Conservation (phyloP, 1,139 yeast species). For the Geotrichum candidum region DNA sequence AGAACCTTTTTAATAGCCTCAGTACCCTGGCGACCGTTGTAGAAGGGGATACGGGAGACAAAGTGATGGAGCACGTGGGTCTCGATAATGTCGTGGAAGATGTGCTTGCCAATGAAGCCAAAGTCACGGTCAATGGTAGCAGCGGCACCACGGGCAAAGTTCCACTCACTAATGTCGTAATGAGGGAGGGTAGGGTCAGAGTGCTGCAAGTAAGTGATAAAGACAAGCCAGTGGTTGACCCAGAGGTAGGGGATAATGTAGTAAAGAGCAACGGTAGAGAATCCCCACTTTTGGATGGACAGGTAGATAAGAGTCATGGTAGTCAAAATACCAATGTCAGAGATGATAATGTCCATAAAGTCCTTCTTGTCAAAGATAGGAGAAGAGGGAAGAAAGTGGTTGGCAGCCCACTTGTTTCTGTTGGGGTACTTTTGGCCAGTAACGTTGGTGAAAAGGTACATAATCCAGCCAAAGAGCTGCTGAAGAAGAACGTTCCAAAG, state of each 20-base stretch:
- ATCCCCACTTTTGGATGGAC: conserved; percentile 60
- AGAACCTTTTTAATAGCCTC: conserved; percentile 72
- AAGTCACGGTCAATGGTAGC: conserved; percentile 81
- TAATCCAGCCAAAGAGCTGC: conserved; percentile 72
- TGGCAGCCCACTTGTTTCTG: conserved; percentile 45
- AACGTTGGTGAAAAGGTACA: conserved; percentile 61
- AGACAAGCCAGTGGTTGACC: conserved; percentile 87
- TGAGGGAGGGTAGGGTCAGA: conserved; percentile 78
- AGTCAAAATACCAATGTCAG: conserved; percentile 63
- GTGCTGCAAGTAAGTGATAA: conserved; percentile 80
- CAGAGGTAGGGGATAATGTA: conserved; percentile 74
- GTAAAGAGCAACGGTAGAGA: conserved; percentile 57
- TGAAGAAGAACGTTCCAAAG: conserved; percentile 53
- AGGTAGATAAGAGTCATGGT: conserved; percentile 53
- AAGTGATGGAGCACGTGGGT: conserved; percentile 86
- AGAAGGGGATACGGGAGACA: conserved; percentile 79
- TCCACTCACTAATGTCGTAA: conserved; percentile 71
- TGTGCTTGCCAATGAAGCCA: conserved; percentile 72
- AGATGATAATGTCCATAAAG: conserved; percentile 60
- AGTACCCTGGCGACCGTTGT: conserved; percentile 76
- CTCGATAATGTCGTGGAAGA: conserved; percentile 85
- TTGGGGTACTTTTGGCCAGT: conserved; percentile 68
- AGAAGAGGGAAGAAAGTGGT: conserved; percentile 66
- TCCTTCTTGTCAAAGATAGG: conserved; percentile 69
- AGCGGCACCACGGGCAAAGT: conserved; percentile 83